Percentiles rank a stretch among this genome's conserved stretches.
Evolutionary conservation across 1,284 basidiomycete species (phyloP).

Genomic region (Austropuccinia psidii): DNA sequence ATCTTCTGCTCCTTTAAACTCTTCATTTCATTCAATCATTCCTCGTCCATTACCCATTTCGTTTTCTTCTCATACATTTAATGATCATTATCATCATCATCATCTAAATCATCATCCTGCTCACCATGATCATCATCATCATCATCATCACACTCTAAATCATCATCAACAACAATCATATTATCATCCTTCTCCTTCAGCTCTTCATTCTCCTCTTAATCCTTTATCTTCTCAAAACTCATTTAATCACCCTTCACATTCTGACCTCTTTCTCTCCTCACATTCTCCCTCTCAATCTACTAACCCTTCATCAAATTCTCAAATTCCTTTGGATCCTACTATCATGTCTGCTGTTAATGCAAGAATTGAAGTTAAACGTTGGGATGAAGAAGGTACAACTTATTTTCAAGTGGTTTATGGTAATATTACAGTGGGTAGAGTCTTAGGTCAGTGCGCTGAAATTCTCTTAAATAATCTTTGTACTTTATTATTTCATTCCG

Average conservation of each 20-base stretch:
- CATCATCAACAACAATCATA: background rate
- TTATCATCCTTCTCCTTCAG: background rate
- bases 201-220: background rate
- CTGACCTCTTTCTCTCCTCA: background rate
- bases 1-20: slow-evolving; percentile 12
- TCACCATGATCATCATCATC: background rate
- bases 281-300: background rate
- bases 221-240: background rate
- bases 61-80: background rate
- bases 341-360: background rate
- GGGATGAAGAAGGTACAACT: slow-evolving; percentile 25
- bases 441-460: background rate
- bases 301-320: background rate
- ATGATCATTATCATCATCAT: background rate
- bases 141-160: background rate
- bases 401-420: slow-evolving; percentile 26
- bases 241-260: background rate
- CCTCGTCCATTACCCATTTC: background rate
- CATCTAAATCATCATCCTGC: background rate
- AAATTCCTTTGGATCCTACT: slow-evolving; percentile 7
- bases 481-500: background rate
- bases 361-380: slow-evolving; percentile 23
- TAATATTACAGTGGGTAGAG: slow-evolving; percentile 12
- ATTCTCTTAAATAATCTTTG: background rate
- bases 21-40: background rate